phyloP scores from a whole-genome alignment of 306 rosid genomes.

The Pyrus communis region DNA sequence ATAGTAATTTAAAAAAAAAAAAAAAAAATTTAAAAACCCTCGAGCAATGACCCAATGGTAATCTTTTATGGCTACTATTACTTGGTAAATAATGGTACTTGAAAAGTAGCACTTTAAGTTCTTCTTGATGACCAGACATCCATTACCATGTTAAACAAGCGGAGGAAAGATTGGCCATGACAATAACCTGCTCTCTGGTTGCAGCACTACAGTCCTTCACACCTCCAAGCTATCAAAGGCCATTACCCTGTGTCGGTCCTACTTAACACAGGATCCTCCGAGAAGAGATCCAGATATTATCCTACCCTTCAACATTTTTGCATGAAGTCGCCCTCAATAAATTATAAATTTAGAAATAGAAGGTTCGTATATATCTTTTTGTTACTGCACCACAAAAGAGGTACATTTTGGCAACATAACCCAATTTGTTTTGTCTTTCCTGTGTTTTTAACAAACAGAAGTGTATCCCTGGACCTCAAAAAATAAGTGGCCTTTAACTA shows the following conservation, averaged over 20 bases:
- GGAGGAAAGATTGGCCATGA: not conserved
- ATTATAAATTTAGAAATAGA: not conserved
- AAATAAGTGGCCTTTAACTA: not conserved
- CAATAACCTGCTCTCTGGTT: not conserved
- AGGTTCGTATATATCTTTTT: not conserved
- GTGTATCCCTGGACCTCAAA: not conserved
- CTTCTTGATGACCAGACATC: not conserved
- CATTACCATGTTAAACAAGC: not conserved
- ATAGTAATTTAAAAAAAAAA: not conserved
- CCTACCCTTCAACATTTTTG: not conserved
- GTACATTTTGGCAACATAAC: no score
- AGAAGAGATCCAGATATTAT: not conserved
- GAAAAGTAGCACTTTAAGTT: not conserved
- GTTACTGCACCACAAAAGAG: no score
- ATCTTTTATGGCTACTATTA: not conserved
- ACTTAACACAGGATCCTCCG: not conserved
- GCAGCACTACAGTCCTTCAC: not conserved
- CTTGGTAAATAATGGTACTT: not conserved
- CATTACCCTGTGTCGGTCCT: not conserved
- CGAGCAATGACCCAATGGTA: not conserved
- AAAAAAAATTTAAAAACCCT: not conserved
- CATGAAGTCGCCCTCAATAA: not conserved
- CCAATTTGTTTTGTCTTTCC: not conserved
- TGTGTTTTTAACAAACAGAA: not conserved
- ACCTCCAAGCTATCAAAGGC: not conserved